These are phyloP conservation scores for Starmerella floris DNA, from an alignment of 805 yeast species.

Conservation along the genomic window DNA sequence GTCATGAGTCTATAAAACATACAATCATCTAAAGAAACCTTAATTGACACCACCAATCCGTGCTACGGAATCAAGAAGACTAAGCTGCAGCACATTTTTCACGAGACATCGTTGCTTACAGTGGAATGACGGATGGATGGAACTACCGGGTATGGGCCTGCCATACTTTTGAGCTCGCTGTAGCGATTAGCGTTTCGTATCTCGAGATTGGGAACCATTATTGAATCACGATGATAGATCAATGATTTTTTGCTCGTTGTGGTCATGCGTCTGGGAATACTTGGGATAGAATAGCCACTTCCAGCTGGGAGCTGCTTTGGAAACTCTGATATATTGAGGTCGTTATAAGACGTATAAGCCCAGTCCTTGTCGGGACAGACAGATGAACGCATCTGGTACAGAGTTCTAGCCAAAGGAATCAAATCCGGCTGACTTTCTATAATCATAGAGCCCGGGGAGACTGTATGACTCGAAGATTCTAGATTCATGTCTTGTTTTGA, in stretches of 20 bases:
- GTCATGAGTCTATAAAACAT: too few relatives aligned
- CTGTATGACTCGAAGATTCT: too few relatives aligned
- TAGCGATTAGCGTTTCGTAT: constrained; percentile 7
- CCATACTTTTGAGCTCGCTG: constrained; percentile 5
- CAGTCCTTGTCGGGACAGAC: too few relatives aligned
- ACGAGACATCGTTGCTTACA: neutral
- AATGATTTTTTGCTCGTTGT: neutral
- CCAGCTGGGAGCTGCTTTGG: too few relatives aligned
- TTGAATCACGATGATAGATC: neutral
- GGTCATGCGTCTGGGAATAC: too few relatives aligned
- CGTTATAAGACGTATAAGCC: too few relatives aligned
- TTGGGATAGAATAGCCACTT: too few relatives aligned
- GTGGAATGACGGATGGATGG: neutral
- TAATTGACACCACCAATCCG: neutral
- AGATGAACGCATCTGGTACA: too few relatives aligned
- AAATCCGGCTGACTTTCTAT: neutral
- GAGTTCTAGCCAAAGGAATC: neutral
- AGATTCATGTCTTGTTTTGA: neutral
- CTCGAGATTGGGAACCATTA: neutral
- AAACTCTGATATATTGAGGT: too few relatives aligned
- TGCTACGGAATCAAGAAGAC: neutral
- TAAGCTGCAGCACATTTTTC: neutral
- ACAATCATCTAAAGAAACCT: neutral
- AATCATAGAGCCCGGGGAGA: too few relatives aligned
- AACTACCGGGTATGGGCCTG: constrained; percentile 13